Evolutionary conservation across 164 flowering plant species (phyloP), one percentile per base, ranked within the genome.

Genomic region (Chimonanthus praecox): DNA sequence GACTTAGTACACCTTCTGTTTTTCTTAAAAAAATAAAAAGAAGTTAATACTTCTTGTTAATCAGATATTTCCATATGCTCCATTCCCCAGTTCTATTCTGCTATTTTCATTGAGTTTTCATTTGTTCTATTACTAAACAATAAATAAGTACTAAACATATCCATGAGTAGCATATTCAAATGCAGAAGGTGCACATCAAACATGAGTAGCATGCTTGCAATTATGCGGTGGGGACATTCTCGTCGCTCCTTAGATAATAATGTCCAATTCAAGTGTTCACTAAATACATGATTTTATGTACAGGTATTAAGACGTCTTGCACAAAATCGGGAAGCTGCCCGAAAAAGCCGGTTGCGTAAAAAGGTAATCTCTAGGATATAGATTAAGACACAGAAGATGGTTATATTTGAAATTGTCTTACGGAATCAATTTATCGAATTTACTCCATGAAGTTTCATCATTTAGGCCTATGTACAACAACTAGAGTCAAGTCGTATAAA

Each of bases 241-340:
- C 47, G 6, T 10, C 5, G 48, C 6, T n/a, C 15, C 16, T 47
- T 47, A 8, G 54, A 47, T 68, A 6, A 47, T 16, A 47, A 68
- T 46, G 8, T 65, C 10, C 4, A 4, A 8, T 4, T 63, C 65
- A 11, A 63, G 15, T 6, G 7, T 63, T 5, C 50, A 48, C 48
- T 48, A 16, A 68, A 48, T 47, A 4, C 44, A 20, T 45, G 47
- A 46, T 33, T 62, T 47, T 47, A 5, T 71, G 43, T 77, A 18
- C 86, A 89, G 99, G 82, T 88, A 69, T 84, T 85, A 76, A 87
- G 99, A 80, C 96, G 99, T 69, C 92, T 95, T 68, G 97, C 94
- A 71, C 99, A 95, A 81, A 95, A 95, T 78, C 97, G 99, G 45
- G 99, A 93, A 85, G 99, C 99, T 81, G 99, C 99, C 66, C 93